Base-by-base conservation (phyloP, 257 asterid genomes). In the Ballota nigra region DNA sequence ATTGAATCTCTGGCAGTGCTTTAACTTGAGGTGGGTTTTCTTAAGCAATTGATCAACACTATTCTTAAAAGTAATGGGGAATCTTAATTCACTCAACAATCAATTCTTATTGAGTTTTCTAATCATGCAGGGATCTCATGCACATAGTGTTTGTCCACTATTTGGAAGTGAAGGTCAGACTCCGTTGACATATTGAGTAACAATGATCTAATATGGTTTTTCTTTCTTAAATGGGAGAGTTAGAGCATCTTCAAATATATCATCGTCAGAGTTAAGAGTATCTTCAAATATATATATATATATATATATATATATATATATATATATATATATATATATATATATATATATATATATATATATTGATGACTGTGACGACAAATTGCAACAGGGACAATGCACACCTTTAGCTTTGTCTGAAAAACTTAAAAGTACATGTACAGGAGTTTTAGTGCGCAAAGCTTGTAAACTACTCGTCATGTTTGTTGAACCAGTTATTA, bases 121-220 rank as follows among this genome's bases (percentile, higher is more conserved):
- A 67, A 81, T 83, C 63, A 68, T 86, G 88, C 97, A 93, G 98
- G 98, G 97, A 91, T 76, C 96, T 85, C 80, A 91, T 81, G 95
- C 96, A 93, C 85, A 86, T 93, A 33, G 98, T 93, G 70, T 93
- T 93, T 82, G 98, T 91, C 82, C 98, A 93, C 88, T 93, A 93
- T 82, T 84, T 93, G 95, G 97, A 93, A 81, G 95, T 94, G 83
- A 91, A 94, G 97, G 98, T 93, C 59, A 83, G 90, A 74, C 45
- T 72, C 63, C 13, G 23, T 65, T 71, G 22, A 3, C 49, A 55
- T 52, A 43, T 33, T 59, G 51, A 47, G 58, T 53, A 66, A 15
- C 4, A n/a, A 31, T 58, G 45, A 36, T 36, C 24, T 72, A 60
- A 22, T 20, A 40, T 61, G 22, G 24, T 36, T 45, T 55, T 23